Base-by-base conservation (phyloP, 2,329 filamentous ascomycete species). In the Talaromyces sp. region DNA sequence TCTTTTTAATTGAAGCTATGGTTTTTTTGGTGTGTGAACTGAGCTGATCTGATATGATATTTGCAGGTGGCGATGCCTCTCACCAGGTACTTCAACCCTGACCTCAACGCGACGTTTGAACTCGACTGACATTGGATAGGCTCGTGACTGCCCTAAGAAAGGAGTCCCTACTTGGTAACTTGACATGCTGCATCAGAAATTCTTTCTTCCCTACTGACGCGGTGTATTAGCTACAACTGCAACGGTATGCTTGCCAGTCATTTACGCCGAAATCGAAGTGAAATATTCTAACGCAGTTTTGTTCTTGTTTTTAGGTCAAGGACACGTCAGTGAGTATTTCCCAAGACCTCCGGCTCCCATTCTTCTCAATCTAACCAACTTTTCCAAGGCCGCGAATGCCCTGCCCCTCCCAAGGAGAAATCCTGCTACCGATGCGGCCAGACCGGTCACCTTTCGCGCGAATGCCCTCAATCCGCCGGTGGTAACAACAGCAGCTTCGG, bases 401-500 rank as follows among this genome's bases (percentile, higher is more conserved):
- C 89, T 66, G 87, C 91, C 76, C 89, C 92, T 63, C 87, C 90
- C 72, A 96, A 96, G 84, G 92, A 96, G 80, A 92, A 86, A 75
- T 81, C 84, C 57, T 87, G 85, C 80, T 87, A 87, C 72, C 78
- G 79, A 65, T 82, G 80, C 82, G 91, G 91, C 74, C 86, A 90
- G 78, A 80, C 87, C 68, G 94, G 92, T 65, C 94, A 98, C 84
- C 90, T 97, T 77, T 95, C 91, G 71, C 92, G 94, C 71, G 93
- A 97, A 74, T 79, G 75, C 73, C 70, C 87, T 80, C 76, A 79
- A 65, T 71, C 74, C 59, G 73, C 69, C 62, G 75, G 73, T 53
- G 80, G 78, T 64, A 72, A 76, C 63, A 77, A 79, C 66, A 79
- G 79, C 68, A 55, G 30, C 59, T 76, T 78, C 67, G 76, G 76